phyloP scores from a whole-genome alignment of 2,329 filamentous ascomycete species.

The Xylariaceae sp. region DNA sequence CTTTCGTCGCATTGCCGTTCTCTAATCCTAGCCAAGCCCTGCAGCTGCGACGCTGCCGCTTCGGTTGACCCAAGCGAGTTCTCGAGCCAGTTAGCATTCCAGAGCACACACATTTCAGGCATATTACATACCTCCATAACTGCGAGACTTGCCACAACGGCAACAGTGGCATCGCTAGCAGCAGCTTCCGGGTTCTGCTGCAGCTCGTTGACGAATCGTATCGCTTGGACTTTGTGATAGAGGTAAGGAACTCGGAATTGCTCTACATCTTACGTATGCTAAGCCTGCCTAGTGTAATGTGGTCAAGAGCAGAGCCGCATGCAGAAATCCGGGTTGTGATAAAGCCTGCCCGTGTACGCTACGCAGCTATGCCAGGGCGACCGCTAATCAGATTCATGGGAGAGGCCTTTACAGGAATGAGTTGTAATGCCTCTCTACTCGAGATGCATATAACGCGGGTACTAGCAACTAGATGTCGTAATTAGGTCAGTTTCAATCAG shows the following conservation, averaged over 20 bases:
- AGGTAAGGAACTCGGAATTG: conserved; percentile 43
- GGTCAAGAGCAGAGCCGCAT: conserved; percentile 43
- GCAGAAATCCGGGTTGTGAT: conserved; percentile 43
- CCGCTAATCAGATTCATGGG: not conserved
- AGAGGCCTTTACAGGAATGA: conserved; percentile 33
- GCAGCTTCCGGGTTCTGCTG: conserved; percentile 37
- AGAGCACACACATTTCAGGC: not conserved
- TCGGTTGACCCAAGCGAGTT: conserved; percentile 42
- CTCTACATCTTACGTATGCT: conserved; percentile 44
- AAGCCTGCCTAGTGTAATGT: conserved; percentile 45
- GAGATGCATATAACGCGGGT: conserved; percentile 40
- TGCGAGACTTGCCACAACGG: conserved; percentile 43
- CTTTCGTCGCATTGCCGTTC: conserved; percentile 31
- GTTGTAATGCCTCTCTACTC: conserved; percentile 36
- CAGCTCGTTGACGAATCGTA: conserved; percentile 44
- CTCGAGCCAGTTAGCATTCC: conserved; percentile 26
- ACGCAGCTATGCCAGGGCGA: conserved; percentile 6
- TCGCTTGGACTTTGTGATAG: conserved; percentile 45
- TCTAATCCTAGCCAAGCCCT: conserved; percentile 37
- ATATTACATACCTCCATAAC: conserved; percentile 39
- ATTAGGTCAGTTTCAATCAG: conserved; percentile 8
- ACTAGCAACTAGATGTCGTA: conserved; percentile 35
- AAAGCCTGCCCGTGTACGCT: conserved; percentile 44
- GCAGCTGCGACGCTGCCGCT: conserved; percentile 41
- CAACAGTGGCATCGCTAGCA: conserved; percentile 40